phyloP scores from a whole-genome alignment of 2,329 filamentous ascomycete genomes.

The Neopestalotiopsis sp. region DNA sequence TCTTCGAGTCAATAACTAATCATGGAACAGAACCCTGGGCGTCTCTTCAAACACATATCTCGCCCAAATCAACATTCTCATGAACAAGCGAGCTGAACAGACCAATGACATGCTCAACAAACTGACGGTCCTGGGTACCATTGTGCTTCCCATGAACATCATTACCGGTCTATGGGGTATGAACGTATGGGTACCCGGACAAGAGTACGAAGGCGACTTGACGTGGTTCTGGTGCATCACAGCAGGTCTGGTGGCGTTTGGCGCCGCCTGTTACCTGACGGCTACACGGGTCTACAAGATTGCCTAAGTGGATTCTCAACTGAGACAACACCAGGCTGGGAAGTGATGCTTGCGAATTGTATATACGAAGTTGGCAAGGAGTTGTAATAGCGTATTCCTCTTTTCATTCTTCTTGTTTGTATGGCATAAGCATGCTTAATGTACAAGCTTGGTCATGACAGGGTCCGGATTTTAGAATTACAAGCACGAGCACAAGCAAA shows the following conservation, averaged over 20 bases:
- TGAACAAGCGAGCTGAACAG: slow-evolving; percentile 97
- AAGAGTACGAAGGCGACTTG: slow-evolving; percentile 77
- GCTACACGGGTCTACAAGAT: slow-evolving; percentile 86
- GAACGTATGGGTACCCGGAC: slow-evolving; percentile 96
- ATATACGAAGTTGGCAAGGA: background rate
- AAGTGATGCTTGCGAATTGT: background rate
- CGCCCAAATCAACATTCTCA: slow-evolving; percentile 98
- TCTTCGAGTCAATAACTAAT: slow-evolving; percentile 17
- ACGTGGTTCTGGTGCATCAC: slow-evolving; percentile 80
- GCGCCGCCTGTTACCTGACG: slow-evolving; percentile 77
- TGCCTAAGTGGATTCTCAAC: slow-evolving; percentile 53
- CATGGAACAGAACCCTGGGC: slow-evolving; percentile 72
- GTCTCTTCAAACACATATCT: slow-evolving; percentile 96
- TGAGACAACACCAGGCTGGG: background rate
- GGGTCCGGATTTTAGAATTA: background rate
- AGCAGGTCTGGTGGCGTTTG: slow-evolving; percentile 78
- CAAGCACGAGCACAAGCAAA: background rate
- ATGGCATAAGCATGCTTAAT: background rate
- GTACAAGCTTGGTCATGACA: background rate
- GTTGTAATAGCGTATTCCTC: background rate
- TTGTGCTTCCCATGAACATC: slow-evolving; percentile 98
- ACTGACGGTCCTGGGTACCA: slow-evolving; percentile 93
- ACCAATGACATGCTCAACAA: slow-evolving; percentile 95
- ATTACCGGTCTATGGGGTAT: slow-evolving; percentile 98
- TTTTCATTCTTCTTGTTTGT: background rate